Evolutionary conservation across 768 basidiomycete genomes (phyloP), one percentile per base, ranked within the genome.

Genomic region (Cantharellus cinnabarinus): DNA sequence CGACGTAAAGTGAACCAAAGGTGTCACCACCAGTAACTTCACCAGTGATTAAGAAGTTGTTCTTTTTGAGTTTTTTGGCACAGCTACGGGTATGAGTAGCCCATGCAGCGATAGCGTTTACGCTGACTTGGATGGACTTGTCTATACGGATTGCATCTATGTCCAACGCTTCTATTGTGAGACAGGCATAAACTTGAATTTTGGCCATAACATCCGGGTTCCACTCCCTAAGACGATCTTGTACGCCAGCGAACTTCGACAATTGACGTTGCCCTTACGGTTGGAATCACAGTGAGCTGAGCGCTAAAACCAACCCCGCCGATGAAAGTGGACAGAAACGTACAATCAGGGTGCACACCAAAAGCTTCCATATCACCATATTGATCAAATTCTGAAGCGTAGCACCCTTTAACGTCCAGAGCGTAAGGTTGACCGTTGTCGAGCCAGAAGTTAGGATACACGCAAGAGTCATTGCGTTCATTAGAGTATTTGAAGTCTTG

Each of bases 311-410:
- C 15, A 7, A 40, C n/a, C n/a, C n/a, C n/a, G n/a, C n/a, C n/a
- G n/a, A n/a, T n/a, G 34, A 50, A 41, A 56, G 15, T 39, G 20
- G 1, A 29, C 20, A 29, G 1, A 62, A 51, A n/a, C 14, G 52
- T 54, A 50, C 81, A 90, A 71, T 89, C 84, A 51, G 85, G 87
- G 71, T 89, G 86, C 39, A 95, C 90, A 82, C 91, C 91, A 67
- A 94, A 94, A 63, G 91, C 91, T 69, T 95, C 91, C 80, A 89
- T 89, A 71, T 95, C 91, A 62, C 91, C 91, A 64, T 85, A 95
- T 62, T 94, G 90, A 70, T 95, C 91, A 64, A 94, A 93, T 62
- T 91, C 89, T 15, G 87, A 90, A 10, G 71, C 68, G 63, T 82
- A 73, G 69, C 91, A 95, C 20, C 90, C 90, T 56, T 76, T 71